A percentile compares a stretch with the other conserved stretches of the same genome.
These are phyloP conservation scores for Ligustrum vulgare DNA, from an alignment of 257 asterid species.

Conservation along the genomic window DNA sequence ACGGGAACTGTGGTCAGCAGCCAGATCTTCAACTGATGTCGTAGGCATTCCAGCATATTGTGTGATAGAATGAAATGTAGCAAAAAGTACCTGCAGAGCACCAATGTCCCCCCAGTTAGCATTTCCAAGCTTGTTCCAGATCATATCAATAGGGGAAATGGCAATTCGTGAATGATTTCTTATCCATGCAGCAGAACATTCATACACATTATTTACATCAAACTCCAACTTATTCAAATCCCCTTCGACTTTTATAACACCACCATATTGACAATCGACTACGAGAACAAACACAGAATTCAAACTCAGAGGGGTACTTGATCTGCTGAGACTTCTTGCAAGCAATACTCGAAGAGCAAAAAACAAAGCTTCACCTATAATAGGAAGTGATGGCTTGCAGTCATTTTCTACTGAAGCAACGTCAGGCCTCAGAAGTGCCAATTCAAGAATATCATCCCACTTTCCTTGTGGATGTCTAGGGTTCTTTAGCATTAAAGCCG, in stretches of 20 bases:
- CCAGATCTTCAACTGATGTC: constrained; percentile 82
- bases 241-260: constrained; percentile 88
- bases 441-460: constrained; percentile 91
- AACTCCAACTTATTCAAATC: constrained; percentile 75
- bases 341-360: constrained; percentile 83
- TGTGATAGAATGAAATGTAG: constrained; percentile 84
- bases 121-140: constrained; percentile 99
- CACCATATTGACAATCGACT: constrained; percentile 83
- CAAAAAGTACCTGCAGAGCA: constrained; percentile 83
- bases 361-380: constrained; percentile 76
- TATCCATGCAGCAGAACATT: constrained; percentile 85
- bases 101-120: constrained; percentile 98
- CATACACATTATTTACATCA: constrained; percentile 70
- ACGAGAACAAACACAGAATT: constrained; percentile 72
- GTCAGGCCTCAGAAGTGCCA: constrained; percentile 77
- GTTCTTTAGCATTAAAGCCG: constrained; percentile 87
- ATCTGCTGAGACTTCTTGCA: constrained; percentile 85
- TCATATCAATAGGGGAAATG: constrained; percentile 77
- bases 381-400: constrained; percentile 45
- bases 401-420: constrained; percentile 43
- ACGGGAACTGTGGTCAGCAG: constrained; percentile 91
- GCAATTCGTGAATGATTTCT: constrained; percentile 60
- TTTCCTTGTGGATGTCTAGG: constrained; percentile 97
- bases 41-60: constrained; percentile 81
- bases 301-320: constrained; percentile 67